Conservation (phyloP, 2,329 filamentous ascomycete genomes). For the Xylogone sp. region DNA sequence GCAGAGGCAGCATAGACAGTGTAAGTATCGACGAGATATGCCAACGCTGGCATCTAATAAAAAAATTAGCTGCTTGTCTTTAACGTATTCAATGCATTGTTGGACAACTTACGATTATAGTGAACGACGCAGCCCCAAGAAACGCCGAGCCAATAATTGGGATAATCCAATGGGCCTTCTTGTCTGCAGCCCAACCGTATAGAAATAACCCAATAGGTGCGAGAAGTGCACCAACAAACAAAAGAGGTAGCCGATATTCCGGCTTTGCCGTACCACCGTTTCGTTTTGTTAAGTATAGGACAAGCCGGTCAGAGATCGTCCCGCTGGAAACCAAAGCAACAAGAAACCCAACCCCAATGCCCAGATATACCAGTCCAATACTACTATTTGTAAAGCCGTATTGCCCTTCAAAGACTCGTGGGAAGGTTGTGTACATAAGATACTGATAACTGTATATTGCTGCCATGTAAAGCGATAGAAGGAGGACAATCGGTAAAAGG, state of each 20-base stretch:
- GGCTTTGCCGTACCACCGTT: conserved; percentile 18
- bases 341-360: conserved; percentile 27
- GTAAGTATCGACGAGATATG: conserved; percentile 50
- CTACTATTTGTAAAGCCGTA: conserved; percentile 42
- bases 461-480: conserved; percentile 48
- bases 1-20: conserved; percentile 6
- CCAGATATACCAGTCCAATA: conserved; percentile 30
- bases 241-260: conserved; percentile 33
- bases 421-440: conserved; percentile 48
- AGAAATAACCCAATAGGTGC: conserved; percentile 53
- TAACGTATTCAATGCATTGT: neutral
- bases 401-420: conserved; percentile 41
- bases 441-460: conserved; percentile 53
- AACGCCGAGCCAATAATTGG: conserved; percentile 49
- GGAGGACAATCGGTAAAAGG: conserved; percentile 42
- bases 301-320: conserved; percentile 6
- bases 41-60: conserved; percentile 47
- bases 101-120: conserved; percentile 35
- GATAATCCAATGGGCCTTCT: conserved; percentile 50
- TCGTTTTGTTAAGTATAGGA: conserved; percentile 17
- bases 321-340: conserved; percentile 28
- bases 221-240: conserved; percentile 45
- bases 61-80: conserved; percentile 1
- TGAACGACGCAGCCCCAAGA: conserved; percentile 48
- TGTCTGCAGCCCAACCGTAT: conserved; percentile 54